Percentiles rank a stretch among this genome's conserved stretches.
Conservation (phyloP, 257 asterid species). For the Parsonsia alboflavescens region DNA sequence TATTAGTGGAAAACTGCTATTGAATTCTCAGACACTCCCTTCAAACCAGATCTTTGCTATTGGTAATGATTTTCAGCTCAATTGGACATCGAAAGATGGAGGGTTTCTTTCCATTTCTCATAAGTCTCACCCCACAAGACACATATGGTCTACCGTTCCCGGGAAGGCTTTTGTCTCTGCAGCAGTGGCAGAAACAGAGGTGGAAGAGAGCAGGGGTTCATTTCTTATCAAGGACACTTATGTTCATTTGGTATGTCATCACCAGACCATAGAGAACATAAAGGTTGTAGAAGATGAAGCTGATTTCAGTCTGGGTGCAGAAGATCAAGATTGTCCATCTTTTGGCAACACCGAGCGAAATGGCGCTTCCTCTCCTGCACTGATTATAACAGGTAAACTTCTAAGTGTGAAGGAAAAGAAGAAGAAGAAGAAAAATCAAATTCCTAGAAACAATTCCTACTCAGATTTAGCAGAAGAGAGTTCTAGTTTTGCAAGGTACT, state of each 20-base stretch:
- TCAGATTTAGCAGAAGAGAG: slow-evolving; percentile 26
- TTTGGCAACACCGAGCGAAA: neutral
- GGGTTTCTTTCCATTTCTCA: slow-evolving; percentile 61
- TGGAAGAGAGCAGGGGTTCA: slow-evolving; percentile 93
- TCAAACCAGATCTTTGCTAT: slow-evolving; percentile 35
- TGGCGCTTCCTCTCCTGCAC: slow-evolving; percentile 28
- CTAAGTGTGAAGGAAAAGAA: slow-evolving; percentile 32
- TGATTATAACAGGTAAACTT: slow-evolving; percentile 64
- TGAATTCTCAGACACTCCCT: slow-evolving; percentile 40
- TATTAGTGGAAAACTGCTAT: slow-evolving; percentile 40
- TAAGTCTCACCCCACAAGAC: slow-evolving; percentile 47
- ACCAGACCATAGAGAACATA: slow-evolving; percentile 68
- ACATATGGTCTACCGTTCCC: slow-evolving; percentile 69
- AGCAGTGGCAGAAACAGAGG: slow-evolving; percentile 73
- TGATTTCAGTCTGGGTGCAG: slow-evolving; percentile 15
- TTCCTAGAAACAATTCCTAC: slow-evolving; percentile 11
- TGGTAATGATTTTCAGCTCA: slow-evolving; percentile 64
- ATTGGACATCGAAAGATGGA: slow-evolving; percentile 61
- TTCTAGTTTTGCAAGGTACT: slow-evolving; percentile 49
- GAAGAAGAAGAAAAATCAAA: slow-evolving; percentile 10
- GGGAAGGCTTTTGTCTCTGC: slow-evolving; percentile 87
- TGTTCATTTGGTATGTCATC: slow-evolving; percentile 54
- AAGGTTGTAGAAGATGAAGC: slow-evolving; percentile 29
- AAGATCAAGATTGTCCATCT: slow-evolving; percentile 26
- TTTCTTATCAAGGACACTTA: slow-evolving; percentile 57